phyloP scores from a whole-genome alignment of 1,139 yeast genomes.

The Candida mesenterica region DNA sequence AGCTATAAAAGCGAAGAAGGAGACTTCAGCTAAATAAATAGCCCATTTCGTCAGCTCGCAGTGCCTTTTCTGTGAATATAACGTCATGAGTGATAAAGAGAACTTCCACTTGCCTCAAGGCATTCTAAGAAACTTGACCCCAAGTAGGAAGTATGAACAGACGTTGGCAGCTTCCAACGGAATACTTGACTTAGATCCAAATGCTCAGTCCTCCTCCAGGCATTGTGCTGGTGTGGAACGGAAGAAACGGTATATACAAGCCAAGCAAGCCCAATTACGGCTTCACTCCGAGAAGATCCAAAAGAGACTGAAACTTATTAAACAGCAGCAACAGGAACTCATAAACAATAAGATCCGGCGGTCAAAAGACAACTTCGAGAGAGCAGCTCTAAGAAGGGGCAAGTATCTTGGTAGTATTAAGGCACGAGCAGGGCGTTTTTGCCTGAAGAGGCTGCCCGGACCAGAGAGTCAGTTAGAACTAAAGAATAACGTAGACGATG shows the following conservation, averaged over 20 bases:
- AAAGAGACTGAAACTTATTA: slow-evolving; percentile 2
- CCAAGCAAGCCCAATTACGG: slow-evolving; percentile 1
- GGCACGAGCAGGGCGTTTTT: background rate
- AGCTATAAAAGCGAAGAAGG: too few relatives aligned
- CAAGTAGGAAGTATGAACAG: slow-evolving; percentile 2
- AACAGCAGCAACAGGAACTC: slow-evolving; percentile 2
- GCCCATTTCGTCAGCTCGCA: too few relatives aligned
- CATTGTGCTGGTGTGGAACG: background rate
- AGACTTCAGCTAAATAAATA: too few relatives aligned
- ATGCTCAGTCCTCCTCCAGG: background rate
- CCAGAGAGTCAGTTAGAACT: background rate
- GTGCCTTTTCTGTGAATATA: background rate
- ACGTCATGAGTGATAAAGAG: background rate
- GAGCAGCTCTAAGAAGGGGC: background rate
- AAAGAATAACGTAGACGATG: too few relatives aligned
- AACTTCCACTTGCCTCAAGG: slow-evolving; percentile 8
- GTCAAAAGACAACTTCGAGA: background rate
- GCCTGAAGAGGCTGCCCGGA: background rate
- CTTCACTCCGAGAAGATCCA: slow-evolving; percentile 8
- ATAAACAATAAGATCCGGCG: background rate
- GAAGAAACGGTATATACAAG: background rate
- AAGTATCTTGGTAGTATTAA: background rate
- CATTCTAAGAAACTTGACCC: slow-evolving; percentile 12
- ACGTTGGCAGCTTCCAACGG: background rate
- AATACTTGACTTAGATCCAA: background rate